phyloP scores from a whole-genome alignment of 805 yeast species.

The Candida glaebosa region DNA sequence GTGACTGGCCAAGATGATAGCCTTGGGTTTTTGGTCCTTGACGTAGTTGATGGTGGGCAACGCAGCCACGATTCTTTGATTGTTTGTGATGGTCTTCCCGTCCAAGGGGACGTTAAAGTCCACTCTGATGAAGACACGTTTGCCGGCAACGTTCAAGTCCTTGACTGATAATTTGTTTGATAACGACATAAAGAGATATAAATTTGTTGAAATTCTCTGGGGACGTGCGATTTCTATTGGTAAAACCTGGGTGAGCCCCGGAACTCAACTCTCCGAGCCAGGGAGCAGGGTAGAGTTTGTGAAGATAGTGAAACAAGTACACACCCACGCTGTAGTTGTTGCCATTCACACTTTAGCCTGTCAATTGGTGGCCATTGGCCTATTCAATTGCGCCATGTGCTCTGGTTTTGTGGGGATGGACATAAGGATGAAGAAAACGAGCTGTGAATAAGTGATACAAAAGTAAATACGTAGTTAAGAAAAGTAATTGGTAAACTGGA shows the following conservation, averaged over 20 bases:
- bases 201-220: neutral
- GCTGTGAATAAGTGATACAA: no score
- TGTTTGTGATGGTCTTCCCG: slow-evolving; percentile 96
- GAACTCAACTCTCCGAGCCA: neutral
- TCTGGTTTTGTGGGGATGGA: no score
- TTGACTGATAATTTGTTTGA: slow-evolving; percentile 89
- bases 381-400: no score
- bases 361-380: no score
- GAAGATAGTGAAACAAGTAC: no score
- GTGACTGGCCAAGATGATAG: slow-evolving; percentile 91
- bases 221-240: slow-evolving; percentile 1
- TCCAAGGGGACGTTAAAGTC: slow-evolving; percentile 95
- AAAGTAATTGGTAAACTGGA: no score
- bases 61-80: slow-evolving; percentile 99
- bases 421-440: no score
- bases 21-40: slow-evolving; percentile 86
- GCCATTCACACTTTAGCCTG: no score
- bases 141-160: slow-evolving; percentile 81
- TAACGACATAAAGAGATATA: slow-evolving; percentile 65
- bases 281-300: no score
- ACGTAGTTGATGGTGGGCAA: slow-evolving; percentile 97
- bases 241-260: neutral
- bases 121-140: slow-evolving; percentile 98
- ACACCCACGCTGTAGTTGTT: no score
- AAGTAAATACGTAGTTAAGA: no score